Percentiles rank a stretch among this genome's conserved stretches.
Conservation (phyloP, 306 rosid genomes). For the Prunus mira region DNA sequence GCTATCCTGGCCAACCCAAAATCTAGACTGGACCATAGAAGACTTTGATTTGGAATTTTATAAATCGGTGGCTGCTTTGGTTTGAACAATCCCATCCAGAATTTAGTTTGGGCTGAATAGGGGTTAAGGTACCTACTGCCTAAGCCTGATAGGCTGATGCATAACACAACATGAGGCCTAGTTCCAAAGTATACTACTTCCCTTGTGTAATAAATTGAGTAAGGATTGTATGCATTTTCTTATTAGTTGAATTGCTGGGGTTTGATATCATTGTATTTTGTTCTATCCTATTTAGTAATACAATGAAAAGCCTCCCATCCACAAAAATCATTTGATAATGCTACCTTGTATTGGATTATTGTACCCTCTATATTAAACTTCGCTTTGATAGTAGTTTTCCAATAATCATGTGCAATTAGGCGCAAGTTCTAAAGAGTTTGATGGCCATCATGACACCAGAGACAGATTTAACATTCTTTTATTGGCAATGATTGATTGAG, state of each 20-base stretch:
- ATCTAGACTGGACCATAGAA: background rate
- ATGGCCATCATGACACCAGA: background rate
- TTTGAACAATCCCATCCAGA: background rate
- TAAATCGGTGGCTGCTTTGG: background rate
- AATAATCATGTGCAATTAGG: background rate
- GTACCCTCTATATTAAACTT: background rate
- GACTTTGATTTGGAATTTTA: background rate
- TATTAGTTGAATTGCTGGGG: background rate
- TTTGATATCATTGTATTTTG: background rate
- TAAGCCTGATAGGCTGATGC: conserved; percentile 3
- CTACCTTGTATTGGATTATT: background rate
- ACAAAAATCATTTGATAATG: background rate
- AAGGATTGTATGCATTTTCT: background rate
- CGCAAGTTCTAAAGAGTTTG: background rate
- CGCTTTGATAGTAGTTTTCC: background rate
- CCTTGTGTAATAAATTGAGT: background rate
- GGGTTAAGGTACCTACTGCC: background rate
- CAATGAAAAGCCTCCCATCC: background rate
- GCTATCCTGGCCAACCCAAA: background rate
- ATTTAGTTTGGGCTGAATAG: background rate
- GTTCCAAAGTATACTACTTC: background rate
- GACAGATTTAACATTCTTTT: background rate
- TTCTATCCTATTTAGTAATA: background rate
- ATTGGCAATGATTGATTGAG: background rate
- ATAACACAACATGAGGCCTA: background rate